Conservation (phyloP, 73 alveolate species). For the Tetrahymena malaccensis region DNA sequence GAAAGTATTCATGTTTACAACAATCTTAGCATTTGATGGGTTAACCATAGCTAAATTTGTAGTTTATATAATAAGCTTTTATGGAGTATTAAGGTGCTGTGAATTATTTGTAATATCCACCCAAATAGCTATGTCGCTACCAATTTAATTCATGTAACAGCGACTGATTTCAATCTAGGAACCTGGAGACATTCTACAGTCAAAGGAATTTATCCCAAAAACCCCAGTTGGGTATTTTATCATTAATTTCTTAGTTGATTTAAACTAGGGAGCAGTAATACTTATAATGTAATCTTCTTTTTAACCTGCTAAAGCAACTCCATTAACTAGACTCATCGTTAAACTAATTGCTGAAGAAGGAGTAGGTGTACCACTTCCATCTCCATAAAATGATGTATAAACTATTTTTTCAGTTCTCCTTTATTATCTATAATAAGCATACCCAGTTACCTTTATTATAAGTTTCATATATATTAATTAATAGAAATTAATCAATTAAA, state of each 20-base stretch:
- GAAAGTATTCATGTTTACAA: background rate
- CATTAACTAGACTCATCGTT: background rate
- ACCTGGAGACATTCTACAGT: background rate
- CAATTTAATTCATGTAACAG: background rate
- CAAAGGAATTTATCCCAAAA: background rate
- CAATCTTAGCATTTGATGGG: background rate
- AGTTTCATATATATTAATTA: background rate
- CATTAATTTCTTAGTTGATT: background rate
- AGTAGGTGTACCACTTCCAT: background rate
- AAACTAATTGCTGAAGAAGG: background rate
- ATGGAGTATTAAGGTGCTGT: background rate
- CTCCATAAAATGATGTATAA: background rate
- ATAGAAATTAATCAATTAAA: no score
- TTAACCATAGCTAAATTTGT: background rate
- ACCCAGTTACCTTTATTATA: background rate
- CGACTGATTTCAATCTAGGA: background rate
- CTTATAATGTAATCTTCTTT: background rate
- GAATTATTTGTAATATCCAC: background rate
- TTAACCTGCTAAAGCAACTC: background rate
- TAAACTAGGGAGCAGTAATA: background rate
- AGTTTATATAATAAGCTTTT: background rate
- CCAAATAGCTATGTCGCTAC: background rate
- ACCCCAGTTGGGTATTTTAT: background rate
- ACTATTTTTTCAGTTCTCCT: background rate
- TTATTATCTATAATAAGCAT: background rate